Conservation (phyloP, 2,329 filamentous ascomycete genomes). For the Aureobasidium leucospermi region DNA sequence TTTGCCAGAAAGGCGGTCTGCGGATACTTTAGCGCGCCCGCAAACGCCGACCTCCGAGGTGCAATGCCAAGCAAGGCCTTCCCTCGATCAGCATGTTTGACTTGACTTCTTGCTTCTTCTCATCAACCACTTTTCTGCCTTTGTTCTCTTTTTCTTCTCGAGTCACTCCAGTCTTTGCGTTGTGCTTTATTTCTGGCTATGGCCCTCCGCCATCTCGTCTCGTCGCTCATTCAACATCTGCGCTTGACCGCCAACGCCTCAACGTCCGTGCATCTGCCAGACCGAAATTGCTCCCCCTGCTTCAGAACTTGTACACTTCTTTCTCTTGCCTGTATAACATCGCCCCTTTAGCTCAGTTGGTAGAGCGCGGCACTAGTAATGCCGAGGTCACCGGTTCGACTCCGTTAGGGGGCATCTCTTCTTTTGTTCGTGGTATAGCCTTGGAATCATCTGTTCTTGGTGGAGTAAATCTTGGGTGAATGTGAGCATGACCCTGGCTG, state of each 20-base stretch:
- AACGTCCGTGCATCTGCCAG: neutral
- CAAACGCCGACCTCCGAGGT: neutral
- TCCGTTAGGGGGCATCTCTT: neutral
- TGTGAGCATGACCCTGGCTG: slow-evolving; percentile 19
- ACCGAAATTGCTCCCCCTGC: neutral
- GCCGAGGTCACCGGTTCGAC: too few species aligned
- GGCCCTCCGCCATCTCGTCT: neutral
- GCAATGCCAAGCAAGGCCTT: neutral
- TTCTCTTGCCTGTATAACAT: neutral
- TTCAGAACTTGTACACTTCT: neutral
- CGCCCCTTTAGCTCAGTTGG: neutral
- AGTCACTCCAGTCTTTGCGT: neutral
- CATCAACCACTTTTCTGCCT: neutral
- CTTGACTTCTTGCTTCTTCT: neutral
- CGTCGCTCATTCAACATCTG: neutral
- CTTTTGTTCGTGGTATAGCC: too few species aligned
- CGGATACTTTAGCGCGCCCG: neutral
- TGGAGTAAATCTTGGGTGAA: slow-evolving; percentile 10
- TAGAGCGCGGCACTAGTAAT: too few species aligned
- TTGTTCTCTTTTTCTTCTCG: neutral
- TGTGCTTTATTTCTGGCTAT: too few species aligned
- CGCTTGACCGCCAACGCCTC: neutral
- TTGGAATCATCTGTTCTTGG: too few species aligned
- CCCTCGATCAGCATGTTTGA: neutral
- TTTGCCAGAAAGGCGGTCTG: slow-evolving; percentile 10